Conservation (phyloP, 495 filamentous ascomycete species). For the Thermothielavioides terrestris region DNA sequence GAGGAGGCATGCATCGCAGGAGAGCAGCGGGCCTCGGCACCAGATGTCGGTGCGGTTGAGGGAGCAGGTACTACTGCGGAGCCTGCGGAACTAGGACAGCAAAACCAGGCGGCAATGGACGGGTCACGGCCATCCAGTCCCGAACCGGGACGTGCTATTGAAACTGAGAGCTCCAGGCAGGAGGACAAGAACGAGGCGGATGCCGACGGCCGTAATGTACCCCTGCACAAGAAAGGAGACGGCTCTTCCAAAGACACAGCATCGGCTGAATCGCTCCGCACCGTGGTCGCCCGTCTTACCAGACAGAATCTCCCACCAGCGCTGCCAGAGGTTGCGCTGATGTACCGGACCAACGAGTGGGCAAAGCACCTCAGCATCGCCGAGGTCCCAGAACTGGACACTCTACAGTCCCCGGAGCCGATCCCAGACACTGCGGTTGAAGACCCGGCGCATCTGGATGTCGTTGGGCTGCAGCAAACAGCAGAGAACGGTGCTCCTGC, state of each 20-base stretch:
- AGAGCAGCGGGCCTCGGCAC: background rate
- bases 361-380: slow-evolving; percentile 79
- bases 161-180: too few species aligned
- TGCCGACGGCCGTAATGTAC: background rate
- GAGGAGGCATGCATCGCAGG: background rate
- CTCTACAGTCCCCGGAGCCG: slow-evolving; percentile 33
- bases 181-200: background rate
- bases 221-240: background rate
- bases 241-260: slow-evolving; percentile 12
- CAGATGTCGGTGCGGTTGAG: too few species aligned
- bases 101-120: too few species aligned
- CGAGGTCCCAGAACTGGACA: slow-evolving; percentile 65
- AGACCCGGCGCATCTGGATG: slow-evolving; percentile 50
- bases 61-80: too few species aligned
- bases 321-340: slow-evolving; percentile 64
- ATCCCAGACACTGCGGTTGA: slow-evolving; percentile 32
- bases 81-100: too few species aligned
- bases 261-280: slow-evolving; percentile 33
- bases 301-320: slow-evolving; percentile 44
- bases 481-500: slow-evolving; percentile 41
- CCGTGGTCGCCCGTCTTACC: slow-evolving; percentile 30
- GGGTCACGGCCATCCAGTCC: too few species aligned
- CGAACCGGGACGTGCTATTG: too few species aligned
- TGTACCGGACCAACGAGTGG: slow-evolving; percentile 93
- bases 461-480: slow-evolving; percentile 63